Conservation (phyloP, 768 basidiomycete genomes). For the Mycena latifolia region DNA sequence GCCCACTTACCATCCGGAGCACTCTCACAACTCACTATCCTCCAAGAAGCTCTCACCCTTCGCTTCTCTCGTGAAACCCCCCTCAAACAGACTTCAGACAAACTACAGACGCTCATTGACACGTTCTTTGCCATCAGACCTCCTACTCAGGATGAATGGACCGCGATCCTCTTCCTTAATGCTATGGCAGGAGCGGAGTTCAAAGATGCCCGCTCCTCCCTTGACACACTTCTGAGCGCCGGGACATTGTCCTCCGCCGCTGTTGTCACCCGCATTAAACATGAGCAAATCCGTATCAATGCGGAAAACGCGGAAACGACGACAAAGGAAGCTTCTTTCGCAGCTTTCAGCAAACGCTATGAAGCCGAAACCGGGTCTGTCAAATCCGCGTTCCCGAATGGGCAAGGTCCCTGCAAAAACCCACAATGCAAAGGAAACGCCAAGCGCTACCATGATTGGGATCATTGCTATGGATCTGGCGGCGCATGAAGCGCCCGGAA, state of each 20-base stretch:
- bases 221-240: slow-evolving; percentile 9
- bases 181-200: slow-evolving; percentile 4
- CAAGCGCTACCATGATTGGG: slow-evolving; percentile 21
- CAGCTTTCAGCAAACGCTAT: not conserved
- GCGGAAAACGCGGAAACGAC: slow-evolving; percentile 8
- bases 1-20: slow-evolving; percentile 12
- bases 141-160: slow-evolving; percentile 14
- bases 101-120: not conserved
- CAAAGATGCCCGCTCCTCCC: slow-evolving; percentile 11
- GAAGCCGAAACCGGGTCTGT: not conserved
- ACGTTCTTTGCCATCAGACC: slow-evolving; percentile 13
- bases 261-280: slow-evolving; percentile 9
- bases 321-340: not conserved
- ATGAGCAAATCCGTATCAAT: too few species aligned
- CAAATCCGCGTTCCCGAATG: not conserved
- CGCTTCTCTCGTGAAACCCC: too few species aligned
- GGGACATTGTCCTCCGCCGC: slow-evolving; percentile 3
- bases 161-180: slow-evolving; percentile 13
- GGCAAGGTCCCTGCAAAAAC: slow-evolving; percentile 6
- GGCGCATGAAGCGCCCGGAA: not conserved
- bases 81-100: not conserved
- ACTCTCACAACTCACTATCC: slow-evolving; percentile 12
- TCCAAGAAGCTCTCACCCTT: slow-evolving; percentile 6
- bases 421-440: slow-evolving; percentile 12
- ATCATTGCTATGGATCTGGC: not conserved